Base-by-base conservation (phyloP, 108 stramenopile genomes). In the Seminavis robusta region DNA sequence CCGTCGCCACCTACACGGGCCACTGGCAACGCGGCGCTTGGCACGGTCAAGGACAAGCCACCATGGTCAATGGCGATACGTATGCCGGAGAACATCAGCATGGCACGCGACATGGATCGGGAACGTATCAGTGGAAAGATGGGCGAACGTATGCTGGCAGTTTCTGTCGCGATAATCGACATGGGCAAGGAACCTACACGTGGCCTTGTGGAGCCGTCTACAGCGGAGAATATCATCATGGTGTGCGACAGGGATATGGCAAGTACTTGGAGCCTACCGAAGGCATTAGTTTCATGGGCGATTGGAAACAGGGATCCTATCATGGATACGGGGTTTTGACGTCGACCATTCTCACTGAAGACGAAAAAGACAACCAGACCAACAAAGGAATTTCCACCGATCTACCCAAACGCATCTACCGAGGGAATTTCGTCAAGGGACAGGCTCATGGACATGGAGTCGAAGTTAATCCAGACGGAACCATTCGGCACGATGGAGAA, bases 401-500 rank as follows among this genome's bases (percentile, higher is more conserved):
- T 9, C 13, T 37, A 13, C 9, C 36, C 10, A 23, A 29, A 7
- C 28, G 20, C 27, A 20, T 31, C 4, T 67, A 67, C 28, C 43
- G 25, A 3, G 65, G 65, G 9, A 55, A 42, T 31, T 83, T 77
- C 56, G 53, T 58, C 11, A 73, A 80, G 33, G 75, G 75, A 52
- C 47, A 64, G 56, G 51, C 67, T 16, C 51, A 58, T 19, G 65
- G 64, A 16, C 26, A 33, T 23, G 65, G 69, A 5, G 51, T 45
- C 16, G 31, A 51, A 51, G 23, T 51, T 10, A 38, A 25, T 28
- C 7, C 43, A 1, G 20, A 52, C 3, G 49, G 60, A 16, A 29
- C 11, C 4, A 33, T 51, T n/a, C 31, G 21, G 23, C 60, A 61
- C 27, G 60, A 61, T 49, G 60, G 60, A 13, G 10, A 20, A 33